Base-by-base conservation (phyloP, 345 rosid genomes). In the Firmiana major region DNA sequence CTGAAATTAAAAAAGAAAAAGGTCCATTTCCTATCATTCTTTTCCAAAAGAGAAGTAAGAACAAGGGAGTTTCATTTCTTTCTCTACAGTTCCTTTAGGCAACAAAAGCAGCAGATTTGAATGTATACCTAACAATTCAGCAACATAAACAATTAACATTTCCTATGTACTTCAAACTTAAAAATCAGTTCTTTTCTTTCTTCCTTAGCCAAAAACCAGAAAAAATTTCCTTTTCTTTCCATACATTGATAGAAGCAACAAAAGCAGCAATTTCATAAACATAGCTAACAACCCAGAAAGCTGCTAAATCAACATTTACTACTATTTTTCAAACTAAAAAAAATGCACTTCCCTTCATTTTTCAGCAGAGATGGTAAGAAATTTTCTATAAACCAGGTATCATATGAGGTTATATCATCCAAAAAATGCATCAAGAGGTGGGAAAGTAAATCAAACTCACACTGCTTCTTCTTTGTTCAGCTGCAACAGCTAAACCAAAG, bases 381-480 rank as follows among this genome's bases (percentile, higher is more conserved):
- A 15, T 64, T 54, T 55, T 76, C 34, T 81, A 79, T 46, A 79
- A 76, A 68, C 74, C 53, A 73, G 78, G 68, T 46, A 72, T 21
- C 45, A 21, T 5, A 53, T 2, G 15, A 76, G 19, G 17, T 40
- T 24, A 68, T 13, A 28, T 45, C 19, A 54, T 54, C 22, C 8
- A 45, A 28, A 45, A 16, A 46, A 69, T 70, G 58, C n/a, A 1
- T 51, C 16, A 55, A 68, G 21, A 12, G 17, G 57, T 67, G 16
- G 40, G 36, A 66, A 53, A 9, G 34, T 6, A 16, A 31, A 31
- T 31, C 34, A 31, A 2, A 83, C 97, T 92, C 63, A 95, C 99
- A 65, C 89, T 90, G 86, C 94, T 95, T 87, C 98, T 88, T 78
- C 98, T 90, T 83, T 92, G 99, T 86, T 95, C 99, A 71, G 98